Conservation (phyloP, 305 asterid genomes). For the Euphrasia arctica region DNA sequence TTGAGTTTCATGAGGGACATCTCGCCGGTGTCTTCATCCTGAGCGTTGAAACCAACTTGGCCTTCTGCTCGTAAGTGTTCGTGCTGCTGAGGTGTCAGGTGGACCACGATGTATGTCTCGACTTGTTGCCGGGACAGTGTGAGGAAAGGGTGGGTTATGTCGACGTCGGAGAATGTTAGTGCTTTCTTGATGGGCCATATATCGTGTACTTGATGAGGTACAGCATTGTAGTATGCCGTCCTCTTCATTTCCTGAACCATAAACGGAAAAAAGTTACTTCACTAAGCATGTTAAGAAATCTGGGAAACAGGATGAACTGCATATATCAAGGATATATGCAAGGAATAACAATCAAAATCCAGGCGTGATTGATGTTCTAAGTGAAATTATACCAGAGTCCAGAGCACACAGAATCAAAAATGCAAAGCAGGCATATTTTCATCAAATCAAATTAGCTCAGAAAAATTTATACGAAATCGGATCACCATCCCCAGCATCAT, state of each 20-base stretch:
- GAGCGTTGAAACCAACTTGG: conserved; percentile 62
- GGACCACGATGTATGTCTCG: conserved; percentile 55
- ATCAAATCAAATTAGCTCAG: conserved; percentile 14
- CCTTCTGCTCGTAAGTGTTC: conserved; percentile 55
- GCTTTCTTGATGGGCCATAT: conserved; percentile 75
- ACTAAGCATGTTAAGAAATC: conserved; percentile 14
- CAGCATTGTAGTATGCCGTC: conserved; percentile 41
- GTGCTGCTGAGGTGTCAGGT: conserved; percentile 64
- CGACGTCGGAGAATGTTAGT: conserved; percentile 73
- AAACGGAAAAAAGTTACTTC: conserved; percentile 4
- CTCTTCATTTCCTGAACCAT: conserved; percentile 56
- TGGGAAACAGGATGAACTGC: conserved; percentile 1
- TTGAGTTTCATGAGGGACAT: conserved; percentile 62
- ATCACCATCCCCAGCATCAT: background rate
- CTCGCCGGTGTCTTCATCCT: conserved; percentile 74
- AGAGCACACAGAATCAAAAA: background rate
- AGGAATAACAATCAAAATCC: conserved; percentile 1
- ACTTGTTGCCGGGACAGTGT: conserved; percentile 82
- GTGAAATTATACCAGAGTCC: no score
- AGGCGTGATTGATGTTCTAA: background rate
- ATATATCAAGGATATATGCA: background rate
- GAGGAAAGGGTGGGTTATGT: conserved; percentile 75
- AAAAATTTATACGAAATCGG: background rate
- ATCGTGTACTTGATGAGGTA: conserved; percentile 53
- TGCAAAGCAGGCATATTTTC: background rate